Percentiles rank a stretch among this genome's conserved stretches.
Evolutionary conservation across 805 yeast species (phyloP).

Genomic region (Hanseniaspora taiwanica): DNA sequence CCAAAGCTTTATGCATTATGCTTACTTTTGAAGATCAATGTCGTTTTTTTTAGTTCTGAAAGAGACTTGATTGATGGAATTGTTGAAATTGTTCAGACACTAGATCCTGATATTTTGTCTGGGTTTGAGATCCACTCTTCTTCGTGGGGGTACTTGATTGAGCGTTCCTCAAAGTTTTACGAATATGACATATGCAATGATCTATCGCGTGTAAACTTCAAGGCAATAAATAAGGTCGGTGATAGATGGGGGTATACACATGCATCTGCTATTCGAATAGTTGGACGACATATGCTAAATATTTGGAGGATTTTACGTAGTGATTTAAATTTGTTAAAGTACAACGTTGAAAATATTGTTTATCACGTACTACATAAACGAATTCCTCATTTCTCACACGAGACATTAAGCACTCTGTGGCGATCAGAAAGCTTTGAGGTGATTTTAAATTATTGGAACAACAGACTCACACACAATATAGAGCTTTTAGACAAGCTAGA

Average conservation of each 20-base stretch:
- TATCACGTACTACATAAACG: slow-evolving; percentile 54
- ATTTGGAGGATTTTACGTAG: slow-evolving; percentile 66
- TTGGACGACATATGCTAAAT: slow-evolving; percentile 77
- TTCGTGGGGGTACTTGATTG: slow-evolving; percentile 87
- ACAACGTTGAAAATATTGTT: slow-evolving; percentile 65
- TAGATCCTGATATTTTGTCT: slow-evolving; percentile 79
- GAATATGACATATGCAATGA: slow-evolving; percentile 43
- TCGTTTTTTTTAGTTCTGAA: slow-evolving; percentile 40
- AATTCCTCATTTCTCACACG: slow-evolving; percentile 46
- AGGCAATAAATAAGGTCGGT: slow-evolving; percentile 38
- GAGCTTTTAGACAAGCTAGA: slow-evolving; percentile 48
- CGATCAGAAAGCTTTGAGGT: slow-evolving; percentile 6
- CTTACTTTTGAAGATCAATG: slow-evolving; percentile 11
- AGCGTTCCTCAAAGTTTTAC: slow-evolving; percentile 36
- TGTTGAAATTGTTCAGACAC: slow-evolving; percentile 37
- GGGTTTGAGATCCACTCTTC: slow-evolving; percentile 72
- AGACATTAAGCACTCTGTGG: slow-evolving; percentile 38
- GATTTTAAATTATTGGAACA: slow-evolving; percentile 35
- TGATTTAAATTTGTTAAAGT: slow-evolving; percentile 51
- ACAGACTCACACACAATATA: slow-evolving; percentile 28
- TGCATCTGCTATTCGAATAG: slow-evolving; percentile 51
- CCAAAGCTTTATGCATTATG: background rate
- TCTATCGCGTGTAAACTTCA: slow-evolving; percentile 44
- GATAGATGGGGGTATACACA: slow-evolving; percentile 77
- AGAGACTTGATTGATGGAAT: slow-evolving; percentile 42